These are phyloP conservation scores for Telfairia occidentalis DNA, from an alignment of 331 rosid genomes.

Conservation along the genomic window DNA sequence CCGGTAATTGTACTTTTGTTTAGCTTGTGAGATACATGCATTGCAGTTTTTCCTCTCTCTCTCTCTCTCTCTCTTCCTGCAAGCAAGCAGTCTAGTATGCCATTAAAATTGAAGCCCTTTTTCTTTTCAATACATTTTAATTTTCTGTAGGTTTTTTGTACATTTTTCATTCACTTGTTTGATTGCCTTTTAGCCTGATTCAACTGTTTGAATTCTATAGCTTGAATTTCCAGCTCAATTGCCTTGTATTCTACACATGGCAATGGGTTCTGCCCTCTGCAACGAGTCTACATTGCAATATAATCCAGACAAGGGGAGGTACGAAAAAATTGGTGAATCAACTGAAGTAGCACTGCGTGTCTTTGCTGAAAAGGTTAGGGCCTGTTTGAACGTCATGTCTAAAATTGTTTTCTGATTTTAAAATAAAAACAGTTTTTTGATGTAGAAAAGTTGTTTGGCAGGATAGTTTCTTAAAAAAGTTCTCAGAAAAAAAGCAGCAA, in stretches of 20 bases:
- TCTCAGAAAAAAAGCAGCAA: not conserved
- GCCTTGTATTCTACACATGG: slow-evolving; percentile 84
- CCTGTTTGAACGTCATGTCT: not conserved
- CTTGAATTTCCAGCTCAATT: slow-evolving; percentile 71
- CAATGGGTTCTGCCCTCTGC: slow-evolving; percentile 95
- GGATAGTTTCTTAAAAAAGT: not conserved
- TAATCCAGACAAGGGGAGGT: slow-evolving; percentile 79
- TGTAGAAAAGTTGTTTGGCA: not conserved
- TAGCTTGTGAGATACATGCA: slow-evolving; percentile 6
- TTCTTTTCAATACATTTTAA: not conserved
- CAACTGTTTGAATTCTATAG: slow-evolving; percentile 35
- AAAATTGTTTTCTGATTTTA: not conserved
- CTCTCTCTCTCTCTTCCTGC: not conserved
- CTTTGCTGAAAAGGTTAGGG: slow-evolving; percentile 71
- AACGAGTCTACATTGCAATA: slow-evolving; percentile 84
- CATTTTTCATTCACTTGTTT: not conserved
- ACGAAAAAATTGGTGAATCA: slow-evolving; percentile 97
- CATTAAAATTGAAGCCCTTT: not conserved
- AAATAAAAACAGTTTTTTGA: not conserved
- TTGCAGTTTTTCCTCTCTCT: not conserved
- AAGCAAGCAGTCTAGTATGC: not conserved
- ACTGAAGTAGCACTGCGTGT: slow-evolving; percentile 99
- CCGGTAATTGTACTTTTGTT: slow-evolving; percentile 40
- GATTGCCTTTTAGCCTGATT: slow-evolving; percentile 6
- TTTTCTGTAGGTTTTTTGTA: not conserved